Percentiles rank a stretch among this genome's conserved stretches.
These are phyloP conservation scores for Botrytis squamosa DNA, from an alignment of 2,329 filamentous ascomycete genomes.

Conservation along the genomic window DNA sequence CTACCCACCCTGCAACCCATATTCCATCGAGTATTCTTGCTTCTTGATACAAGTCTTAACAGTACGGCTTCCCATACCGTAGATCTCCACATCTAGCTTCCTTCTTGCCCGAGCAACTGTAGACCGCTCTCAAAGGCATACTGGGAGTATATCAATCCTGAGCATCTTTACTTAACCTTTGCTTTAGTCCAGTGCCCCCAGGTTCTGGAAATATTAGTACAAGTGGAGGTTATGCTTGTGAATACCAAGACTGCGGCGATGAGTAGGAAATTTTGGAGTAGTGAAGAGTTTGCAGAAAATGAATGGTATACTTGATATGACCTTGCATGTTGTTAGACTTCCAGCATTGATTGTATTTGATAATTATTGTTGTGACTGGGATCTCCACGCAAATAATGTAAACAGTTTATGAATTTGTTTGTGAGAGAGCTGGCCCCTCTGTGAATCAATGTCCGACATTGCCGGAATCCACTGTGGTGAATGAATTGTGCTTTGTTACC, in stretches of 20 bases:
- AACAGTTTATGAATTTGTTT: background rate
- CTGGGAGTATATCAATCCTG: no score
- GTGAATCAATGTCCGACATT: background rate
- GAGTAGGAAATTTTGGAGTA: background rate
- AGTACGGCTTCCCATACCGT: constrained; percentile 33
- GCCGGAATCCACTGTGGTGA: background rate
- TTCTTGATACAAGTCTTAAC: background rate
- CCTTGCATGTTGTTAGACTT: background rate
- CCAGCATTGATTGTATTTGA: background rate
- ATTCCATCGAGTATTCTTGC: constrained; percentile 25
- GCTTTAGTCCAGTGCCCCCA: rapidly evolving
- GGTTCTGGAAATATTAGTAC: no score
- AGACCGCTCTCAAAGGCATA: background rate
- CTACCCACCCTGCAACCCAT: constrained; percentile 46
- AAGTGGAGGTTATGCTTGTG: background rate
- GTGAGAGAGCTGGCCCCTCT: background rate
- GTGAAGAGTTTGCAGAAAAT: background rate
- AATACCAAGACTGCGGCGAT: background rate
- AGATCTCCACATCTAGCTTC: constrained; percentile 46
- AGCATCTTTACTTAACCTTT: background rate
- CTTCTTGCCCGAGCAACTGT: background rate
- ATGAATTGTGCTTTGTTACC: background rate
- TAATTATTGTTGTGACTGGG: background rate
- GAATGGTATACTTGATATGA: background rate
- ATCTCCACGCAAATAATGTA: background rate